Conservation (phyloP, 164 flowering plant genomes). For the Dillenia turbinata region DNA sequence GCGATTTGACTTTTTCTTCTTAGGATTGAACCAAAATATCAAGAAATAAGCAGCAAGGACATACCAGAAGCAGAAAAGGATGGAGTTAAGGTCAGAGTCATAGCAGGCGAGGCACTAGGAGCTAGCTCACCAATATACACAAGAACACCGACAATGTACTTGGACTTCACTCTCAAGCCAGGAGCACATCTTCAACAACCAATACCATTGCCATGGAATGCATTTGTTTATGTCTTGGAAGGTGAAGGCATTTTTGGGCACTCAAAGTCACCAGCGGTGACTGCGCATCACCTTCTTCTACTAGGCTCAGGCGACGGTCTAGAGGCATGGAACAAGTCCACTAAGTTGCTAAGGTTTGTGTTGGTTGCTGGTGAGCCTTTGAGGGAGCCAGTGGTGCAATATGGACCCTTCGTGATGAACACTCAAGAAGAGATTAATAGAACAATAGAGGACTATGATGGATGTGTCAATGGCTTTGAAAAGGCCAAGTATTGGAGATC, state of each 20-base stretch:
- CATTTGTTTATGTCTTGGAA: slow-evolving; percentile 73
- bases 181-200: slow-evolving; percentile 59
- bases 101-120: slow-evolving; percentile 86
- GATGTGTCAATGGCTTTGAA: slow-evolving; percentile 69
- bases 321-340: slow-evolving; percentile 65
- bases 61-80: slow-evolving; percentile 44
- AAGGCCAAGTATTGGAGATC: slow-evolving; percentile 70
- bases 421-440: slow-evolving; percentile 75
- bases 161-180: slow-evolving; percentile 78
- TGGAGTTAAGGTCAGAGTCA: slow-evolving; percentile 64
- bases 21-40: slow-evolving; percentile 83
- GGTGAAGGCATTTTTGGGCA: slow-evolving; percentile 73
- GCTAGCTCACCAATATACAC: slow-evolving; percentile 61
- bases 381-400: slow-evolving; percentile 64
- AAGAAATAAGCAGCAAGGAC: slow-evolving; percentile 56
- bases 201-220: slow-evolving; percentile 63
- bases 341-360: slow-evolving; percentile 49
- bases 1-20: not conserved
- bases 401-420: slow-evolving; percentile 94
- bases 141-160: slow-evolving; percentile 77
- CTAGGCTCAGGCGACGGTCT: slow-evolving; percentile 61
- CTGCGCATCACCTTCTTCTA: slow-evolving; percentile 55
- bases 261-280: slow-evolving; percentile 19
- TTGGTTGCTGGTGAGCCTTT: slow-evolving; percentile 78
- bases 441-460: slow-evolving; percentile 65